These are phyloP conservation scores for Fraxinus dipetala DNA, from an alignment of 305 asterid genomes.

Conservation along the genomic window DNA sequence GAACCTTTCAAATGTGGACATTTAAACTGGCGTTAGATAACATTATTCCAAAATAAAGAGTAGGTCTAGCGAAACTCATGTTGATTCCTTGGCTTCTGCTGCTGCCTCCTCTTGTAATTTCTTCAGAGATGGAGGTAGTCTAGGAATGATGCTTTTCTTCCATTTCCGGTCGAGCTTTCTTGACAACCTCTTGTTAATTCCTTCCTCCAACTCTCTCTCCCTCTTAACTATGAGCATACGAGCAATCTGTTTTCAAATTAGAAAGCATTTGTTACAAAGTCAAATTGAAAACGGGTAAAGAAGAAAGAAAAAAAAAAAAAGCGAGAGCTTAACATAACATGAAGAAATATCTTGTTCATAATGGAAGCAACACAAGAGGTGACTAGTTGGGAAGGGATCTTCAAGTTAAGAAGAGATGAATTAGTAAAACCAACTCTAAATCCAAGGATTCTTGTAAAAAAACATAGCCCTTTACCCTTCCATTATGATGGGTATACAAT, in stretches of 20 bases:
- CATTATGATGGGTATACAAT: not conserved
- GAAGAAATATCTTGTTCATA: not conserved
- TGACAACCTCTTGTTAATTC: constrained; percentile 77
- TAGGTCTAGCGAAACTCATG: constrained; percentile 29
- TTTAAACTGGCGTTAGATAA: not conserved
- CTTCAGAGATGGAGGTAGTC: constrained; percentile 83
- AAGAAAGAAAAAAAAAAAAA: not conserved
- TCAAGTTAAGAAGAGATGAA: not conserved
- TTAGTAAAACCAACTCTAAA: not conserved
- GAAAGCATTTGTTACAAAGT: not conserved
- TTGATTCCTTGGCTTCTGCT: constrained; percentile 69
- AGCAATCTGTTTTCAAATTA: constrained; percentile 48
- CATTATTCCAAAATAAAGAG: not conserved
- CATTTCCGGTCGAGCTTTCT: constrained; percentile 81
- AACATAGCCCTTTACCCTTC: not conserved
- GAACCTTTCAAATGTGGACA: not conserved
- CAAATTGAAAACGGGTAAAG: not conserved
- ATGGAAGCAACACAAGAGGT: not conserved
- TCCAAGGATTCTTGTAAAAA: not conserved
- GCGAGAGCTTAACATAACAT: not conserved
- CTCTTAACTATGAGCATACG: constrained; percentile 83
- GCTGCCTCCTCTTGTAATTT: constrained; percentile 84
- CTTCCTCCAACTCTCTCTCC: constrained; percentile 91
- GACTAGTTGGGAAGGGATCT: not conserved
- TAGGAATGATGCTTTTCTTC: constrained; percentile 87